Evolutionary conservation across 129 eudicot species (phyloP).

Genomic region (Chrysanthemum makinoi): DNA sequence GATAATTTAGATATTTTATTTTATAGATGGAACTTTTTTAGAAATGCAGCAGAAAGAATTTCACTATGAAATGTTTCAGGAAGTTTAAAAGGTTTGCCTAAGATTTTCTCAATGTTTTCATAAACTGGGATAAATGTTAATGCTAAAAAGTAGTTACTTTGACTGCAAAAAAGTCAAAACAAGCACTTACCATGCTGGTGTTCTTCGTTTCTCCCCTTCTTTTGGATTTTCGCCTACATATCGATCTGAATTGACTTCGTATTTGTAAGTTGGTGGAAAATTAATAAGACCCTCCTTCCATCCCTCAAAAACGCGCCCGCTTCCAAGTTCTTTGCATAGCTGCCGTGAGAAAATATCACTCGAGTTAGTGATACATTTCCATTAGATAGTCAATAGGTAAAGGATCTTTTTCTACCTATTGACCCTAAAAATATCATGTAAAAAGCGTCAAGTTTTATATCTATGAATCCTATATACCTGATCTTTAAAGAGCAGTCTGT

Average conservation of each 20-base stretch:
- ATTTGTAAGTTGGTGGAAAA: conserved; percentile 93
- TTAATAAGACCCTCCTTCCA: conserved; percentile 85
- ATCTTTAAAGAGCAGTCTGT: conserved; percentile 67
- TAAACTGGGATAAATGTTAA: background rate
- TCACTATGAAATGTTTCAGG: background rate
- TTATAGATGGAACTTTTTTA: background rate
- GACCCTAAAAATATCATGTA: background rate
- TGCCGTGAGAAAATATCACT: conserved; percentile 23
- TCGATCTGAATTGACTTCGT: conserved; percentile 68
- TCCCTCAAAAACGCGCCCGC: conserved; percentile 76
- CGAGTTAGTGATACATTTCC: no score
- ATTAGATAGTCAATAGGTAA: no score
- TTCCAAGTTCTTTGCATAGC: conserved; percentile 69
- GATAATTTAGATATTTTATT: background rate
- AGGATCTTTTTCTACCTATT: background rate
- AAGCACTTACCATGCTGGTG: conserved; percentile 88
- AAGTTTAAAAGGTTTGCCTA: background rate
- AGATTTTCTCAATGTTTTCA: background rate
- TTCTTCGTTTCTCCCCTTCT: conserved; percentile 93
- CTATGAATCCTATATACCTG: conserved; percentile 47
- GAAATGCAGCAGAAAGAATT: background rate
- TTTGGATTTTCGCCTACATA: conserved; percentile 74
- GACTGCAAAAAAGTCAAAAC: conserved; percentile 23
- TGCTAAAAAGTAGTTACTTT: background rate
- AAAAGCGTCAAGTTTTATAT: background rate